A percentile compares a stretch with the other conserved stretches of the same genome.
These are phyloP conservation scores for Penicillium diatomitis DNA, from an alignment of 495 filamentous ascomycete genomes.

Conservation along the genomic window DNA sequence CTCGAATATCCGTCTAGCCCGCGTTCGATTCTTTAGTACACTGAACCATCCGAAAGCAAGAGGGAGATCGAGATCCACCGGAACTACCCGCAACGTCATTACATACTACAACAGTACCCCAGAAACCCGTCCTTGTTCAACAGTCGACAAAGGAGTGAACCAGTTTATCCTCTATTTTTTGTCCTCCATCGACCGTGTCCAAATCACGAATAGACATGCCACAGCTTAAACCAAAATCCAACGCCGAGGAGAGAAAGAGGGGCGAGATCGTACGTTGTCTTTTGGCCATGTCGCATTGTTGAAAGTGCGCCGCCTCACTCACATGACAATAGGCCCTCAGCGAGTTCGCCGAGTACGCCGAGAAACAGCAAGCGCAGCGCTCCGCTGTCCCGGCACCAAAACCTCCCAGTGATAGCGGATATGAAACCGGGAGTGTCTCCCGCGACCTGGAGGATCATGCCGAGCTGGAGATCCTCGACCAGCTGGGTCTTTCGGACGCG, in stretches of 20 bases:
- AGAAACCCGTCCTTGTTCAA: too few relatives aligned
- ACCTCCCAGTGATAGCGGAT: constrained; percentile 33
- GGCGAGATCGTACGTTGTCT: constrained; percentile 62
- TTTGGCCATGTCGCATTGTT: background rate
- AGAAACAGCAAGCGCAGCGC: constrained; percentile 76
- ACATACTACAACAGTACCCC: background rate
- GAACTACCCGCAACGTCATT: constrained; percentile 19
- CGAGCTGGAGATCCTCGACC: constrained; percentile 87
- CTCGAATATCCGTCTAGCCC: constrained; percentile 36
- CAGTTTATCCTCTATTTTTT: too few relatives aligned
- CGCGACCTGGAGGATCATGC: constrained; percentile 60
- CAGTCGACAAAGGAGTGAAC: too few relatives aligned
- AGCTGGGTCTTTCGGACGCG: constrained; percentile 70
- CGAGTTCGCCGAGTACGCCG: constrained; percentile 97
- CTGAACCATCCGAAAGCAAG: constrained; percentile 1
- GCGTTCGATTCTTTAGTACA: constrained; percentile 6
- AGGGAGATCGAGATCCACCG: constrained; percentile 1
- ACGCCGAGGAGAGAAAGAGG: constrained; percentile 68
- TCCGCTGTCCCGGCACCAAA: constrained; percentile 25
- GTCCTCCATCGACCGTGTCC: too few relatives aligned
- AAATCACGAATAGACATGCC: constrained; percentile 20
- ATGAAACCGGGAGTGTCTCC: constrained; percentile 25
- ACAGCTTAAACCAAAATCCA: constrained; percentile 42
- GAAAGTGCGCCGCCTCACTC: background rate
- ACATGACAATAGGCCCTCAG: constrained; percentile 60